These are phyloP conservation scores for Grosmannia penicillata DNA, from an alignment of 2,329 filamentous ascomycete species.

Conservation along the genomic window DNA sequence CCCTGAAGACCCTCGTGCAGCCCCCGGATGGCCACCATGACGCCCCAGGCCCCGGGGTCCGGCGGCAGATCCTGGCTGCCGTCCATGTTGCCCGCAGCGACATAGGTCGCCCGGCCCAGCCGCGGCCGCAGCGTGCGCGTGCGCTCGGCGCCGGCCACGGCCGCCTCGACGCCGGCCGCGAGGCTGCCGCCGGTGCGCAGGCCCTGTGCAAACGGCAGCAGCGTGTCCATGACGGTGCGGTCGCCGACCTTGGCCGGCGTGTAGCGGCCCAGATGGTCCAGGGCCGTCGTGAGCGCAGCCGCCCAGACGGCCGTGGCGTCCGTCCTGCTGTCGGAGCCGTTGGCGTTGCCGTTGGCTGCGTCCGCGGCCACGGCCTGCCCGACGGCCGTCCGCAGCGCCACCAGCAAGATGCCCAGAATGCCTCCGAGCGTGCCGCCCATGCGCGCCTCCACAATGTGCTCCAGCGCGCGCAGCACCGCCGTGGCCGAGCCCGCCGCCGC, in stretches of 20 bases:
- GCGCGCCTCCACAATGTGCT: conserved; percentile 39
- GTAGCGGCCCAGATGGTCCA: conserved; percentile 33
- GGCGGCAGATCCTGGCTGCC: conserved; percentile 39
- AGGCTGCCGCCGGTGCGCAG: conserved; percentile 31
- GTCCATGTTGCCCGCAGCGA: conserved; percentile 35
- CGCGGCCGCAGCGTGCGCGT: conserved; percentile 51
- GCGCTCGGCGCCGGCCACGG: conserved; percentile 42
- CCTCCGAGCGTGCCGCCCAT: conserved; percentile 39
- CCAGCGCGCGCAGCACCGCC: conserved; percentile 30
- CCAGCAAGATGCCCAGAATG: conserved; percentile 39
- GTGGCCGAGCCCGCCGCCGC: conserved; percentile 30
- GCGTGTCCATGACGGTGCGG: conserved; percentile 41
- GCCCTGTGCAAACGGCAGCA: conserved; percentile 37
- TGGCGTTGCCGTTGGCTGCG: too few relatives aligned
- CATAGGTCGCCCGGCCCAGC: conserved; percentile 54
- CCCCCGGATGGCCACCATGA: conserved; percentile 38
- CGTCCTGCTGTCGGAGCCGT: conserved; percentile 11
- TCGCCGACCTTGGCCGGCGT: conserved; percentile 41
- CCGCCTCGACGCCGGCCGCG: conserved; percentile 40
- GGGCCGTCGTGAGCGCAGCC: conserved; percentile 23
- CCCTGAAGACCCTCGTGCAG: conserved; percentile 14
- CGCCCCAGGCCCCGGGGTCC: conserved; percentile 57
- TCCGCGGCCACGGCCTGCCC: conserved; percentile 10
- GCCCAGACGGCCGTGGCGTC: conserved; percentile 22
- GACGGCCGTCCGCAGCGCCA: conserved; percentile 28